These are phyloP conservation scores for Fusarium sp. DNA, from an alignment of 2,329 filamentous ascomycete species.

Conservation along the genomic window DNA sequence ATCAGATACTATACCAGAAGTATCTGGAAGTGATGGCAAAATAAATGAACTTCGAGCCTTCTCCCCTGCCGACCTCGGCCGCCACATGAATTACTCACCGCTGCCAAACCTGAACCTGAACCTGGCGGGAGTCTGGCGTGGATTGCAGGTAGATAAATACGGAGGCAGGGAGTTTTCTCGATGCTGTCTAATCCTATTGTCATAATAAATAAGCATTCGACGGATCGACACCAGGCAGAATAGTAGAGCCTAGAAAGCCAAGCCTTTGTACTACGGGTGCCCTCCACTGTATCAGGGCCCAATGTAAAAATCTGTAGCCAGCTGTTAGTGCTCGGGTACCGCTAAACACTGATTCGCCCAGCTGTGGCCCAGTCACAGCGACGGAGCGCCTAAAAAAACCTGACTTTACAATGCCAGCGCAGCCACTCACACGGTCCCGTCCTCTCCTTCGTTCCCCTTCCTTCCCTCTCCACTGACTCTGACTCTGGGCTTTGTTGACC, in stretches of 20 bases:
- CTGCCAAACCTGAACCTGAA: slow-evolving; percentile 2
- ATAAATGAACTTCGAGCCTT: background rate
- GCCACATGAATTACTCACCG: slow-evolving; percentile 22
- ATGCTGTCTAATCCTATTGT: slow-evolving; percentile 23
- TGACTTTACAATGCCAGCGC: slow-evolving; percentile 49
- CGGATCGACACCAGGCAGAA: slow-evolving; percentile 47
- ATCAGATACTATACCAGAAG: slow-evolving; percentile 6
- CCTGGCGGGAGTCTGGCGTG: background rate
- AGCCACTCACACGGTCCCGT: slow-evolving; percentile 31
- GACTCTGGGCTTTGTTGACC: slow-evolving; percentile 40
- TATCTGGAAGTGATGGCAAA: slow-evolving; percentile 25
- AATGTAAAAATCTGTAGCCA: slow-evolving; percentile 31
- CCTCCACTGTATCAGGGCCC: slow-evolving; percentile 42
- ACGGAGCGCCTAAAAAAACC: slow-evolving; percentile 46
- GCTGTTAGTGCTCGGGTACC: slow-evolving; percentile 49
- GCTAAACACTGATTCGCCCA: slow-evolving; percentile 38
- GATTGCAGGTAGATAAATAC: background rate
- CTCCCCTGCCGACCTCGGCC: slow-evolving; percentile 23
- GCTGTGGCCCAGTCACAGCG: slow-evolving; percentile 36
- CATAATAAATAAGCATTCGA: slow-evolving; percentile 44
- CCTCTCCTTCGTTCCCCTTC: slow-evolving; percentile 39
- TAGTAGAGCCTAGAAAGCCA: slow-evolving; percentile 7
- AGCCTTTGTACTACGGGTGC: slow-evolving; percentile 16
- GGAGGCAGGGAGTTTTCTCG: too few relatives aligned
- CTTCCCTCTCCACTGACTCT: slow-evolving; percentile 38